Base-by-base conservation (phyloP, 169 alveolate species). In the Theileria orientalis region DNA sequence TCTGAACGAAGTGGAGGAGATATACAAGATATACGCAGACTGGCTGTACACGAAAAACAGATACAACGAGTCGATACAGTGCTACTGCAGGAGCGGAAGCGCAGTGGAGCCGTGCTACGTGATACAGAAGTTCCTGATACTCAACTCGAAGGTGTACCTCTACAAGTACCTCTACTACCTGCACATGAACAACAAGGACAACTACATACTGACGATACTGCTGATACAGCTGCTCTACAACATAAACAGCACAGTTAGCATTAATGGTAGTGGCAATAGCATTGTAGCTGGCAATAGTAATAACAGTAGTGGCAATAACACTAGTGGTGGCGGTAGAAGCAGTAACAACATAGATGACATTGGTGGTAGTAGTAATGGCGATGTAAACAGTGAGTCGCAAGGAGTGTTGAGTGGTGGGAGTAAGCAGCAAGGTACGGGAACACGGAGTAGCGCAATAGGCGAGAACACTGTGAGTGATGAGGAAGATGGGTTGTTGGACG, bases 81-180 rank as follows among this genome's bases (percentile, higher is more conserved):
- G 69, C 47, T 79, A 79, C 64, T 79, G 83, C 23, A 32, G 23
- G 35, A 73, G 83, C 2, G 76, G 76, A 14, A 30, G 52, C 23
- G 25, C 76, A 35, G 72, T 79, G n/a, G 87, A 79, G 47, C 87
- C 87, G 25, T 71, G 76, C 9, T 72, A 56, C 44, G 87, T 79
- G 33, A 69, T 79, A 19, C 83, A 40, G 23, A 76, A 77, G 25
- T 71, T 79, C 41, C 72, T 69, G 54, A 19, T 52, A 19, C 57
- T 79, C 23, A 71, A 61, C 73, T 47, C 83, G 9, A 79, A 72
- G 59, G 23, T 73, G 0, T 56, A 69, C 44, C 83, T 79, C 30
- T 79, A 71, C 78, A 79, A 62, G 32, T 79, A 79, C 32, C 49
- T 79, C 37, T 3, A 68, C 6, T 60, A 79, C 49, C 64, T 79